phyloP scores from a whole-genome alignment of 169 alveolate genomes.

The Hepatocystis sp. region DNA sequence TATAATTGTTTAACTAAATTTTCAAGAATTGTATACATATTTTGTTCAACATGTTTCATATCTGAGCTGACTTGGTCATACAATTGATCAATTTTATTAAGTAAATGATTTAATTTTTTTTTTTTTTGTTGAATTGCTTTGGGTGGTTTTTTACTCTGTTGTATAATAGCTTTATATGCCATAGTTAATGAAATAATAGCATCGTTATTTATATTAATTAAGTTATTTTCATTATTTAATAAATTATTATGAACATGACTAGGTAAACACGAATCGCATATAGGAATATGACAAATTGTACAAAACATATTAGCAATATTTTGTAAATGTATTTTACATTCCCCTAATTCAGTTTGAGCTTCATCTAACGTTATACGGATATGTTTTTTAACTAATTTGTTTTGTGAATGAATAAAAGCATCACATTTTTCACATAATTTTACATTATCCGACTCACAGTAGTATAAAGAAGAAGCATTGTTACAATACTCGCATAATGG shows the following conservation, averaged over 20 bases:
- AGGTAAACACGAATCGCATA: constrained; percentile 84
- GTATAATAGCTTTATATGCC: constrained; percentile 81
- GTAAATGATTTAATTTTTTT: constrained; percentile 73
- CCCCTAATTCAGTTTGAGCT: constrained; percentile 79
- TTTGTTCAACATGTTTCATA: constrained; percentile 83
- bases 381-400: constrained; percentile 91
- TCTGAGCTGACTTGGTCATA: constrained; percentile 82
- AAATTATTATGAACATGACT: constrained; percentile 82
- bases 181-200: constrained; percentile 79
- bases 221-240: constrained; percentile 2
- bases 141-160: constrained; percentile 77
- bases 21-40: constrained; percentile 84
- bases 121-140: constrained; percentile 75
- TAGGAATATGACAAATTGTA: constrained; percentile 86
- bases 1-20: constrained; percentile 84
- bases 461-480: constrained; percentile 89
- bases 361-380: constrained; percentile 90
- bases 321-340: constrained; percentile 77
- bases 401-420: constrained; percentile 87
- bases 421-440: constrained; percentile 91
- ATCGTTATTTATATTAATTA: constrained; percentile 23
- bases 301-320: constrained; percentile 80
- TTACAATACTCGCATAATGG: constrained; percentile 94
- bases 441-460: constrained; percentile 93
- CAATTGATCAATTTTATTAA: constrained; percentile 73